Base-by-base conservation (phyloP, 208 protist species). In the Trypanosoma cruzi region DNA sequence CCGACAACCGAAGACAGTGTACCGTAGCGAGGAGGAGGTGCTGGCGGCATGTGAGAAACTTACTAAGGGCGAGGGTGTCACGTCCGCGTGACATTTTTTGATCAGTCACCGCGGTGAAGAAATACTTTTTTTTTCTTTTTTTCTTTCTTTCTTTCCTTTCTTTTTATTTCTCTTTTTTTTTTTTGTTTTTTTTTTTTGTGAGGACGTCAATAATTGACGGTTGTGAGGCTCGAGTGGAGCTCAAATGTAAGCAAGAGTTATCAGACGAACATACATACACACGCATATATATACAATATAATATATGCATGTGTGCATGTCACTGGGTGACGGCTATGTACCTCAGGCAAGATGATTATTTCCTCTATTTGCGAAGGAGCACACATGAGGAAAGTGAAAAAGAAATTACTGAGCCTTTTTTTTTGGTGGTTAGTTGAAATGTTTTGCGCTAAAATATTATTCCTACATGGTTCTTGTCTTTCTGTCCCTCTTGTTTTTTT, bases 31-130 rank as follows among this genome's bases (percentile, higher is more conserved):
- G 10, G 79, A 48, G 34, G 74, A 90, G 48, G 7, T 91, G n/a
- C 70, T 65, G 18, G 69, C 44, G 13, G 77, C 80, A 16, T 73
- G 77, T n/a, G 85, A 86, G 32, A 86, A 83, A 75, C 86, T 92
- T 71, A 85, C 72, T 18, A 73, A 57, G 50, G 88, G 88, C 3
- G 82, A 93, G 49, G 81, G 87, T 36, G 73, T 86, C 5, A 73
- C 65, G 2, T 73, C 76, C 24, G 62, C 60, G 8, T 75, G 29
- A 57, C 18, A 7, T 2, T 16, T 44, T 44, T 7, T 16, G 40
- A 14, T 14, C 40, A 13, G 13, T 4, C 40, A 44, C 40, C 8
- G 8, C 40, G 7, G 40, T 18, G 31, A 55, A 40, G 55, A 42
- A 37, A 42, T 42, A 2, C n/a, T 42, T 42, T 29, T 60, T 60